phyloP scores from a whole-genome alignment of 129 eudicot genomes.

The Escallonia herrerae region DNA sequence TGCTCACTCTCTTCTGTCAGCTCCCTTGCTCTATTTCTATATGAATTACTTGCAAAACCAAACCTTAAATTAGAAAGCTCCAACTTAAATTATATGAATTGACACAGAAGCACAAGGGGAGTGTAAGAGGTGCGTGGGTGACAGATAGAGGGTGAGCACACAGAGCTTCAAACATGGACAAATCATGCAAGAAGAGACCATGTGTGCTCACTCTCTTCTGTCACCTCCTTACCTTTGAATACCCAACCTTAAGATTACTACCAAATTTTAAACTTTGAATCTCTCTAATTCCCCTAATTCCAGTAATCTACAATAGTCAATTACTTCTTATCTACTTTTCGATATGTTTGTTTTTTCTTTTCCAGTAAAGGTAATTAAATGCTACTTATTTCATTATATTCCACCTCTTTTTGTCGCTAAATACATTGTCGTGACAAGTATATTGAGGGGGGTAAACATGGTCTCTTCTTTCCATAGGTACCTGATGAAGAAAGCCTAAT shows the following conservation, averaged over 20 bases:
- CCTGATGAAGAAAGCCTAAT: no score
- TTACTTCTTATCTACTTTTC: no score
- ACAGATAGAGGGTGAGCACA: conserved; percentile 88
- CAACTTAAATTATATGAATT: not conserved
- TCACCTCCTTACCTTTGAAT: no score
- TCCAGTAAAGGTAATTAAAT: not conserved
- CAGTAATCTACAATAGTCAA: no score
- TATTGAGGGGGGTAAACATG: no score
- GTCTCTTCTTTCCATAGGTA: no score
- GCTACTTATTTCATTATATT: not conserved
- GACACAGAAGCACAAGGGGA: conserved; percentile 4
- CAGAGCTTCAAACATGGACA: conserved; percentile 56
- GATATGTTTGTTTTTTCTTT: not conserved
- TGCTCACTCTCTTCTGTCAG: conserved; percentile 43
- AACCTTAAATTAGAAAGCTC: not conserved
- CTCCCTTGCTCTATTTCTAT: conserved; percentile 7
- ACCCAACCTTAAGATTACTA: no score
- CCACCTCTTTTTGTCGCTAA: no score
- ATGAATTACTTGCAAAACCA: not conserved
- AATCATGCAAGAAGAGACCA: conserved; percentile 65
- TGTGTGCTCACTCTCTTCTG: conserved; percentile 99
- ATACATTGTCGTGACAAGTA: no score
- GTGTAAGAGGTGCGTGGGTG: conserved; percentile 41
- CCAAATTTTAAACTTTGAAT: no score
- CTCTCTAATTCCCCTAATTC: no score